Conservation (phyloP, 805 yeast species). For the Cyberlindnera samutprakarnensis region DNA sequence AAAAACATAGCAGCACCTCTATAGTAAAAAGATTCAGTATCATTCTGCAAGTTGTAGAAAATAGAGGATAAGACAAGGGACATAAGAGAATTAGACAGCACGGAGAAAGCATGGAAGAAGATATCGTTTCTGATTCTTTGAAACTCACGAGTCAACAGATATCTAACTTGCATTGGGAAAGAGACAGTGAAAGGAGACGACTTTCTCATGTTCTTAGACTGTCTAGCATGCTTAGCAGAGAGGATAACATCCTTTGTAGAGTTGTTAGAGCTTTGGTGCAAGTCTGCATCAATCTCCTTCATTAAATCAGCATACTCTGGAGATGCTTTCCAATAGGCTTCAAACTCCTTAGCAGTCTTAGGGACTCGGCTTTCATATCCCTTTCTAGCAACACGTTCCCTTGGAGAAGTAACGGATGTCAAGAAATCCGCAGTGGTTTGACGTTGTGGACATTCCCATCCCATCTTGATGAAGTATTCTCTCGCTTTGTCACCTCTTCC, state of each 20-base stretch:
- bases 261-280: slow-evolving; percentile 2
- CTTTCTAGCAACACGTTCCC: slow-evolving; percentile 35
- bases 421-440: slow-evolving; percentile 55
- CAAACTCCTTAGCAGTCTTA: slow-evolving; percentile 44
- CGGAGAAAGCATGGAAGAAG: slow-evolving; percentile 37
- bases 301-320: slow-evolving; percentile 26
- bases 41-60: slow-evolving; percentile 40
- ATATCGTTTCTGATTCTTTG: slow-evolving; percentile 42
- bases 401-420: slow-evolving; percentile 48
- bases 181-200: slow-evolving; percentile 48
- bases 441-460: slow-evolving; percentile 47
- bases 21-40: slow-evolving; percentile 41
- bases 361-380: slow-evolving; percentile 47
- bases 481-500: slow-evolving; percentile 41
- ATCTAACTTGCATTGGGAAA: slow-evolving; percentile 43
- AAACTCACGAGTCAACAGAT: slow-evolving; percentile 37
- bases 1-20: slow-evolving; percentile 64
- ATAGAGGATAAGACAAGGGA: slow-evolving; percentile 50
- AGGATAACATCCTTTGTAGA: slow-evolving; percentile 33
- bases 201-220: slow-evolving; percentile 38
- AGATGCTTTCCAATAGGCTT: slow-evolving; percentile 41
- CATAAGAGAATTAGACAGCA: slow-evolving; percentile 40
- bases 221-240: slow-evolving; percentile 44
- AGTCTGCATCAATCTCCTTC: slow-evolving; percentile 6
- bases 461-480: slow-evolving; percentile 44